Evolutionary conservation across 208 protist species (phyloP).

Genomic region (Phytomonas francai): DNA sequence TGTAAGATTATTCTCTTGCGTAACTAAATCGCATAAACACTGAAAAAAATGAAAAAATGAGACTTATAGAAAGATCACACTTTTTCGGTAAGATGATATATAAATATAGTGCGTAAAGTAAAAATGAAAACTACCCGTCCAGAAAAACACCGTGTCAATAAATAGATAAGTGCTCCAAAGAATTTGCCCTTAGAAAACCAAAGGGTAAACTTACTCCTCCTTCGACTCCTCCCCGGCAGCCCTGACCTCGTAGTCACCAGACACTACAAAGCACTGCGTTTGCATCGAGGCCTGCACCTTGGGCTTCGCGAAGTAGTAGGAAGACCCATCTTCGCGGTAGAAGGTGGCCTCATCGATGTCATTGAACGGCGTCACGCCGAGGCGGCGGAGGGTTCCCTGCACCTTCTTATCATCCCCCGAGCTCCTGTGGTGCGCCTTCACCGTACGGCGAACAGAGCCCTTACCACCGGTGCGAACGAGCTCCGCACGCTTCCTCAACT

Average conservation of each 20-base stretch:
- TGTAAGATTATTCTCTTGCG: background rate
- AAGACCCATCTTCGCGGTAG: constrained; percentile 94
- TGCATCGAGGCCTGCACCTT: constrained; percentile 95
- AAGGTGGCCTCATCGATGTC: constrained; percentile 96
- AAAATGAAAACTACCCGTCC: background rate
- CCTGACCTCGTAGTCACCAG: constrained; percentile 82
- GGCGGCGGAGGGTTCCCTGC: constrained; percentile 88
- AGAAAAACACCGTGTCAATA: too few species aligned
- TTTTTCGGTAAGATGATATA: background rate
- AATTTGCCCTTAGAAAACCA: background rate
- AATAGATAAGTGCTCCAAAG: background rate
- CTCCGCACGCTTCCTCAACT: constrained; percentile 81
- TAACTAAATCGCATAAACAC: background rate
- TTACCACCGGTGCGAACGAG: constrained; percentile 95
- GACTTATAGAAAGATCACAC: background rate
- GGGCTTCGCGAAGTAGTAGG: constrained; percentile 96
- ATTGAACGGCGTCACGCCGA: constrained; percentile 93
- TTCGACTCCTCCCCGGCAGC: constrained; percentile 58
- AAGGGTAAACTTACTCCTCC: constrained; percentile 20
- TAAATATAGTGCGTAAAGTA: constrained; percentile 8
- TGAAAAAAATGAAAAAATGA: background rate
- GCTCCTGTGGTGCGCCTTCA: constrained; percentile 77
- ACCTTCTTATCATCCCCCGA: constrained; percentile 93
- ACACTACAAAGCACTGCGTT: constrained; percentile 96
- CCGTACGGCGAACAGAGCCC: constrained; percentile 87